Conservation (phyloP, 1,139 yeast genomes). For the Blastobotrys illinoisensis region DNA sequence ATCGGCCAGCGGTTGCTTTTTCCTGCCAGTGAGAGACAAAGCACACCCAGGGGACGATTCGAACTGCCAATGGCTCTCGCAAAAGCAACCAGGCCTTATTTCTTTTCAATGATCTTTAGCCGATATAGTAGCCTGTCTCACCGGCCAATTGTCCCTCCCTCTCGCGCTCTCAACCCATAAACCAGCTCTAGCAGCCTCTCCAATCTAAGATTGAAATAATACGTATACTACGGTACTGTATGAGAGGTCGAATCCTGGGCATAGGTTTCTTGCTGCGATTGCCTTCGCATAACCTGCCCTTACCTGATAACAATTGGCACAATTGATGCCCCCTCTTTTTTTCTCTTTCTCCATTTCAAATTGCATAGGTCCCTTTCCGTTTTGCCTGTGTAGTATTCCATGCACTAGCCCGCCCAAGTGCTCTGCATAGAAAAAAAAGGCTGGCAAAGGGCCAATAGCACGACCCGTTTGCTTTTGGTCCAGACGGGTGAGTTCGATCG, state of each 20-base stretch:
- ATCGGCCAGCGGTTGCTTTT: background rate
- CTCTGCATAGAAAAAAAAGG: background rate
- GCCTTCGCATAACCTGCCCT: background rate
- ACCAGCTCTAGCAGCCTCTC: too few species aligned
- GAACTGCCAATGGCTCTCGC: background rate
- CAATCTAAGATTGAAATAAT: background rate
- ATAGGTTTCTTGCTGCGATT: background rate
- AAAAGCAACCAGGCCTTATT: background rate
- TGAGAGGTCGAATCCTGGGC: background rate
- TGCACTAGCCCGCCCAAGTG: background rate
- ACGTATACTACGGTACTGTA: too few species aligned
- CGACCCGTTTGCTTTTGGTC: background rate
- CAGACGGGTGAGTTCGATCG: background rate
- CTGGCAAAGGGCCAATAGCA: background rate
- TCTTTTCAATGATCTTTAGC: background rate
- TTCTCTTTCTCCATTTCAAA: background rate
- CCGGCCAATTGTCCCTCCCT: background rate
- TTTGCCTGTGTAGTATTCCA: background rate
- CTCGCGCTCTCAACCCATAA: background rate
- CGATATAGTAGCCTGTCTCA: background rate
- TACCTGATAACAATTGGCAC: too few species aligned
- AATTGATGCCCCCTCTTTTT: background rate
- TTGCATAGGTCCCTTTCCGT: background rate
- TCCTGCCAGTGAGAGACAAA: background rate
- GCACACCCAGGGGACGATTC: background rate